These are phyloP conservation scores for Leavenworthia alabamica DNA, from an alignment of 345 rosid species.

Conservation along the genomic window DNA sequence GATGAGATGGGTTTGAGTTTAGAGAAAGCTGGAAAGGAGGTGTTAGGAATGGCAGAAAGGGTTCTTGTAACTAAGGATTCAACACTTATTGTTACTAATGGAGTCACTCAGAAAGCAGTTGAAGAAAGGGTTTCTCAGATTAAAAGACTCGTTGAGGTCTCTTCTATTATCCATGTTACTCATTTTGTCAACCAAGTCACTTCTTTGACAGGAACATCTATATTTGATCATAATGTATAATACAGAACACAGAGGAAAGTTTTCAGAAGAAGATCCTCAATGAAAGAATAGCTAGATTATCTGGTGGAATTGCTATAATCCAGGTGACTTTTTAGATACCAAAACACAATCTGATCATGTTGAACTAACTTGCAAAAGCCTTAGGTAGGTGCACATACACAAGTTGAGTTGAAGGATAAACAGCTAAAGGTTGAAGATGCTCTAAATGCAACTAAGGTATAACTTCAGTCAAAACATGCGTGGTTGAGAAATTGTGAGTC, in stretches of 20 bases:
- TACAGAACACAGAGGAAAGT: conserved; percentile 63
- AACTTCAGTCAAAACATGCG: conserved; percentile 9
- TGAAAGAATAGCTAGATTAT: conserved; percentile 80
- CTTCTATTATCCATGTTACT: conserved; percentile 1
- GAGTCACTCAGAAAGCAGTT: conserved; percentile 56
- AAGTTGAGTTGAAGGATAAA: conserved; percentile 85
- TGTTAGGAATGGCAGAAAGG: conserved; percentile 65
- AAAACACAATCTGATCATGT: neutral
- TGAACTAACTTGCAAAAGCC: conserved; percentile 14
- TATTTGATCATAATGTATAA: conserved; percentile 2
- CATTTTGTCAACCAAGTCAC: neutral
- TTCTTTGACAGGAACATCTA: neutral
- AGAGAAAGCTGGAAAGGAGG: conserved; percentile 71
- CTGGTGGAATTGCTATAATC: conserved; percentile 78
- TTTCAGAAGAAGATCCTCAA: conserved; percentile 72
- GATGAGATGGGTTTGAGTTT: conserved; percentile 68
- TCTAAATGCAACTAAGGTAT: conserved; percentile 94
- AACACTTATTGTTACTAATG: conserved; percentile 74
- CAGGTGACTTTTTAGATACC: conserved; percentile 44
- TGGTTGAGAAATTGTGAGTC: conserved; percentile 8
- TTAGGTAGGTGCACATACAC: conserved; percentile 92
- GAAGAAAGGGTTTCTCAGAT: conserved; percentile 71
- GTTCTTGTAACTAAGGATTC: conserved; percentile 71
- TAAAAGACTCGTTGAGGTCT: conserved; percentile 61
- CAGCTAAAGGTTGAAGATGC: conserved; percentile 87